These are phyloP conservation scores for Penicillium paxilli DNA, from an alignment of 495 filamentous ascomycete genomes.

Conservation along the genomic window DNA sequence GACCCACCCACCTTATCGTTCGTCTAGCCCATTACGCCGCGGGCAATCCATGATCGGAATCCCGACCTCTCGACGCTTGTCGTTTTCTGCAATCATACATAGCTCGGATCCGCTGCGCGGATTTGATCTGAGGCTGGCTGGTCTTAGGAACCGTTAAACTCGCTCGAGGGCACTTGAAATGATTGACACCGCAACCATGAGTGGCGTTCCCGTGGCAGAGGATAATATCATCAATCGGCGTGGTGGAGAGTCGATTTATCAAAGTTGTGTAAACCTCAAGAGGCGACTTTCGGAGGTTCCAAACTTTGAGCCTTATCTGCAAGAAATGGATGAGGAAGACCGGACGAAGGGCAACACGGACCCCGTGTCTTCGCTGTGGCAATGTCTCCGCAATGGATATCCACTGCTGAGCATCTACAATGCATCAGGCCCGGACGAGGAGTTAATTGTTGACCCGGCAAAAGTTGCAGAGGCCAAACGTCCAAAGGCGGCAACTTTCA, in stretches of 20 bases:
- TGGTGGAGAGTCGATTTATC: constrained; percentile 91
- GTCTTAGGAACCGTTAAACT: constrained; percentile 26
- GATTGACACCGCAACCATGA: constrained; percentile 38
- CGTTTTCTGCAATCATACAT: constrained; percentile 18
- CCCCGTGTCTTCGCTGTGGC: constrained; percentile 89
- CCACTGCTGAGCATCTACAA: constrained; percentile 92
- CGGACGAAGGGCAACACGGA: constrained; percentile 61
- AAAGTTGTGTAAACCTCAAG: constrained; percentile 85
- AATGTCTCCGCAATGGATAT: constrained; percentile 77
- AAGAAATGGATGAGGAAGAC: constrained; percentile 64
- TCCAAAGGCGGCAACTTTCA: constrained; percentile 69
- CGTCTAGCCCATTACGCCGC: constrained; percentile 42
- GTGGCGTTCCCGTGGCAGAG: constrained; percentile 65
- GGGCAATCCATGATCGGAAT: constrained; percentile 38
- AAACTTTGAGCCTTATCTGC: constrained; percentile 70
- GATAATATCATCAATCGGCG: constrained; percentile 93
- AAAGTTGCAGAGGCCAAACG: constrained; percentile 63
- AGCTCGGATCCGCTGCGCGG: constrained; percentile 39
- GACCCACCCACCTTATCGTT: constrained; percentile 66
- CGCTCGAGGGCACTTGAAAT: constrained; percentile 31
- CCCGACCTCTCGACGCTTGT: constrained; percentile 28
- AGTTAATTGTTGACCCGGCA: constrained; percentile 61
- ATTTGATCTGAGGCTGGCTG: constrained; percentile 36
- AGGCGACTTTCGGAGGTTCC: constrained; percentile 80
- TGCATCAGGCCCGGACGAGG: constrained; percentile 63